Percentiles rank a stretch among this genome's conserved stretches.
Evolutionary conservation across 2,329 filamentous ascomycete genomes (phyloP).

Genomic region (Alternaria conjuncta): DNA sequence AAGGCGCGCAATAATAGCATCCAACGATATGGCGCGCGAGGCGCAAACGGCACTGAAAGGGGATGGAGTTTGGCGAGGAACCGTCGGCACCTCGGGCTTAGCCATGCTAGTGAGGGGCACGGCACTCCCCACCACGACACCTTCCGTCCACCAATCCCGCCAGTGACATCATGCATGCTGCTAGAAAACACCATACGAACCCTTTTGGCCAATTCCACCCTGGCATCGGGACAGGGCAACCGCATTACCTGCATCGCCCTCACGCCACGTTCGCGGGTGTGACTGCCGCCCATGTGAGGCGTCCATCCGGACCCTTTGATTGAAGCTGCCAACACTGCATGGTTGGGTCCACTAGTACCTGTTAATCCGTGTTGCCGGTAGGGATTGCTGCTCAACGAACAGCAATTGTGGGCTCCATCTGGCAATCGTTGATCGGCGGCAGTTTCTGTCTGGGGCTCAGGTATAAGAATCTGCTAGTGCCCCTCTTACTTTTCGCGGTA

Average conservation of each 20-base stretch:
- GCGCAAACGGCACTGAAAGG: constrained; percentile 7
- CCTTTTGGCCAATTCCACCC: neutral
- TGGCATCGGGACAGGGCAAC: neutral
- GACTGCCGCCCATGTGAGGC: constrained; percentile 9
- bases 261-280: constrained; percentile 14
- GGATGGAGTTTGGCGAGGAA: constrained; percentile 11
- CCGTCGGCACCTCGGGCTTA: constrained; percentile 20
- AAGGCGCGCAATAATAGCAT: neutral
- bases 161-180: constrained; percentile 18
- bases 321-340: constrained; percentile 13
- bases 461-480: constrained; percentile 36
- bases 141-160: constrained; percentile 4
- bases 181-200: neutral
- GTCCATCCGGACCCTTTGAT: constrained; percentile 14
- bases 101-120: constrained; percentile 21
- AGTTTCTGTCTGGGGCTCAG: constrained; percentile 7
- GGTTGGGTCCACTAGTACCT: constrained; percentile 27
- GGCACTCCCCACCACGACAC: constrained; percentile 1
- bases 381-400: constrained; percentile 24
- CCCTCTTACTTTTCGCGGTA: constrained; percentile 22
- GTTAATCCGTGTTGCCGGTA: constrained; percentile 19
- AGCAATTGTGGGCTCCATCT: constrained; percentile 35
- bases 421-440: constrained; percentile 1
- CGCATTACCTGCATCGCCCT: constrained; percentile 1
- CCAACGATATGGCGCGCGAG: neutral